Evolutionary conservation across 108 stramenopile genomes (phyloP).

Genomic region (Discostella pseudostelligera): DNA sequence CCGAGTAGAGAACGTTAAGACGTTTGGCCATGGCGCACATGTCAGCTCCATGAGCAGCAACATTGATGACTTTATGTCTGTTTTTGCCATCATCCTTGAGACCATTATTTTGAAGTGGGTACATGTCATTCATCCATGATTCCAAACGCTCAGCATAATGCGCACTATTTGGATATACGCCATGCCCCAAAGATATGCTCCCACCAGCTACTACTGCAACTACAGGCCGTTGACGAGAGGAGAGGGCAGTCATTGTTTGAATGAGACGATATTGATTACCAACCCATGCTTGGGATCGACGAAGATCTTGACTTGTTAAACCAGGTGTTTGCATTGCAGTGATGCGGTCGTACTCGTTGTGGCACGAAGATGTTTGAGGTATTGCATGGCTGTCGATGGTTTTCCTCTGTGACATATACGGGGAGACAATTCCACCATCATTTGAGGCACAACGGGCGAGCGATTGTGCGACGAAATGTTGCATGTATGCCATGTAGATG

Average conservation of each 20-base stretch:
- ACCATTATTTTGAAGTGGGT: conserved; percentile 25
- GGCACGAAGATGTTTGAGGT: conserved; percentile 20
- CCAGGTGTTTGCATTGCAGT: conserved; percentile 38
- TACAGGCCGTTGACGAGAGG: conserved; percentile 35
- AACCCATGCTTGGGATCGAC: conserved; percentile 48
- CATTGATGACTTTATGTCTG: conserved; percentile 48
- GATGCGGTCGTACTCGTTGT: conserved; percentile 44
- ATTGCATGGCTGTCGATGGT: not conserved
- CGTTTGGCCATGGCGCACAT: conserved; percentile 64
- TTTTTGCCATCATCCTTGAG: not conserved
- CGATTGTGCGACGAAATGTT: conserved; percentile 2
- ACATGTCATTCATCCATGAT: conserved; percentile 62
- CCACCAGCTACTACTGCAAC: conserved; percentile 56
- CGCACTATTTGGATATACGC: conserved; percentile 16
- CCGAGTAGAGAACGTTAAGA: conserved; percentile 48
- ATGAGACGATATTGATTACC: conserved; percentile 50
- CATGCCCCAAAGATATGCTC: conserved; percentile 62
- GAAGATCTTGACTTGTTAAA: conserved; percentile 46
- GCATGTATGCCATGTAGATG: conserved; percentile 12
- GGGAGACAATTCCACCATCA: not conserved
- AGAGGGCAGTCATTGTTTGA: conserved; percentile 19
- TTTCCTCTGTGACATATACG: not conserved
- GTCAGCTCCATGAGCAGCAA: conserved; percentile 65
- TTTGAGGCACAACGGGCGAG: conserved; percentile 1
- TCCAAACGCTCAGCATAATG: conserved; percentile 50